phyloP scores from a whole-genome alignment of 768 basidiomycete species.

The Suillus brevipes region DNA sequence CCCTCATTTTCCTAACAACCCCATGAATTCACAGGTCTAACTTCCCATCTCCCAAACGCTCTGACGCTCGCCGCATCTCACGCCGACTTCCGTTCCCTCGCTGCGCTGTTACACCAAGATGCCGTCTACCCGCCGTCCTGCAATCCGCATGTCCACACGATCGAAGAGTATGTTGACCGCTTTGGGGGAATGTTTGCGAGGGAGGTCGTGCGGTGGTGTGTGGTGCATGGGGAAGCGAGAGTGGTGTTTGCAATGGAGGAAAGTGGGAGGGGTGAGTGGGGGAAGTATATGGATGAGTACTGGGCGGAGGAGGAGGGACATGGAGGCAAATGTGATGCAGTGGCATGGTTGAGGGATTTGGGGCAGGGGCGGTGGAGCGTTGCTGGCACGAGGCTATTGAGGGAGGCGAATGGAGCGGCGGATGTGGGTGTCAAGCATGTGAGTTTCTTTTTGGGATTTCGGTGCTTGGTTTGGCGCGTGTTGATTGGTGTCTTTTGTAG shows the following conservation, averaged over 20 bases:
- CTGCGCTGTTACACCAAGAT: conserved; percentile 75
- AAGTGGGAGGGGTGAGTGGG: conserved; percentile 36
- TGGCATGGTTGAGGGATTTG: conserved; percentile 90
- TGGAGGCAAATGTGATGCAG: conserved; percentile 48
- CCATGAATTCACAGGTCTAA: conserved; percentile 48
- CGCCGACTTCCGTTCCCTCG: conserved; percentile 83
- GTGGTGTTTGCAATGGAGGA: conserved; percentile 79
- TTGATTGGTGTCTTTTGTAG: conserved; percentile 41
- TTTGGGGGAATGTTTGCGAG: conserved; percentile 84
- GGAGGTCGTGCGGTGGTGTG: conserved; percentile 92
- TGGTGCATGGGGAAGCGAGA: conserved; percentile 84
- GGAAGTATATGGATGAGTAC: conserved; percentile 67
- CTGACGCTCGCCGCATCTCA: conserved; percentile 86
- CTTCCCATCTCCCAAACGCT: conserved; percentile 66
- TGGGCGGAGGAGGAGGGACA: conserved; percentile 47
- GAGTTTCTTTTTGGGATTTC: conserved; percentile 21
- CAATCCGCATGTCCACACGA: conserved; percentile 62
- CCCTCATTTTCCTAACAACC: neutral
- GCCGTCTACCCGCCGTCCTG: conserved; percentile 60
- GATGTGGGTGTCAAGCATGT: conserved; percentile 80
- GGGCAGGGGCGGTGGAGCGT: conserved; percentile 63
- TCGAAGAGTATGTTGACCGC: conserved; percentile 71
- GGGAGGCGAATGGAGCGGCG: conserved; percentile 56
- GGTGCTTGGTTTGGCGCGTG: neutral
- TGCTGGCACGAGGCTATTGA: conserved; percentile 63